Base-by-base conservation (phyloP, 331 rosid species). In the Acacia pycnantha region DNA sequence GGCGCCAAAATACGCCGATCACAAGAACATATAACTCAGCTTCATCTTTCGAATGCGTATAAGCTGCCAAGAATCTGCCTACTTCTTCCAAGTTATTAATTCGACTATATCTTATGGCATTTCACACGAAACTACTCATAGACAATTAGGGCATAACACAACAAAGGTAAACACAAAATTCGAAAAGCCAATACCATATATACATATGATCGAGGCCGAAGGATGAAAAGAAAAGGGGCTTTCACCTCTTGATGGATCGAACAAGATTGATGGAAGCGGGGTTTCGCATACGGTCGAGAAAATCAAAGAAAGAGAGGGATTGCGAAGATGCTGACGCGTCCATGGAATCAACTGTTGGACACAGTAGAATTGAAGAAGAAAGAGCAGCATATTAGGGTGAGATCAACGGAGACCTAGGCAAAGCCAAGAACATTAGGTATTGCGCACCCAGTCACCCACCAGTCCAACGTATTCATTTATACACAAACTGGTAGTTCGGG, bases 261-360 rank as follows among this genome's bases (percentile, higher is more conserved):
- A 93, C 91, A 26, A 93, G 94, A 84, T 91, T 85, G 64, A 88
- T 83, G 70, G 94, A 91, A 76, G 95, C 86, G 53, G 94, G 97
- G 79, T 93, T 91, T 73, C 95, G 88, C 97, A 93, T 91, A 40
- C 95, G 97, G 70, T 91, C 84, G 48, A 93, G 94, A 83, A 89
- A 93, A 82, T 87, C 97, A 27, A 81, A 88, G 87, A 91, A 89
- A 21, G 87, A 78, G 29, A 81, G 79, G 13, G 88, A 84, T 51
- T 84, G 74, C 6, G 87, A 54, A 27, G 87, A 74, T 6, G 86
- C 48, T 22, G 88, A 72, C 37, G 82, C 84, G 74, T 92, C 94
- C 90, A 86, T 85, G 80, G 83, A 41, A 46, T 43, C 7, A 50
- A 27, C 0, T 18, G 44, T 11, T 26, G 64, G 53, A 31, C 16